A percentile compares a stretch with the other conserved stretches of the same genome.
Conservation (phyloP, 768 basidiomycete genomes). For the Russula griseocarnosa region DNA sequence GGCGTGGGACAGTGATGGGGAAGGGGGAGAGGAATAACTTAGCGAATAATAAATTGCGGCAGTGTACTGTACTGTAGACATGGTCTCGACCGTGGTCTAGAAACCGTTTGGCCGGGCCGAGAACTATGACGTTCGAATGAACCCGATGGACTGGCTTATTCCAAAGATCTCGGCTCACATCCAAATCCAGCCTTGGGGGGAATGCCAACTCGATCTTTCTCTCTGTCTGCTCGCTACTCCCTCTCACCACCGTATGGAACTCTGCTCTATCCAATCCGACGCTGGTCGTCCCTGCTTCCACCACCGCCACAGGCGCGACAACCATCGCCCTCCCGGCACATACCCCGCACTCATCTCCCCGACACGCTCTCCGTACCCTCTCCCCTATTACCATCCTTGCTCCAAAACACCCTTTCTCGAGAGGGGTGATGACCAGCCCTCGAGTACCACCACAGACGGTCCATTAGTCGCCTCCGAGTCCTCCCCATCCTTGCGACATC, state of each 20-base stretch:
- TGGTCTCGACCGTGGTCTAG: not conserved
- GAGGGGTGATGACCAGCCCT: not conserved
- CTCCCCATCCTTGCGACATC: not conserved
- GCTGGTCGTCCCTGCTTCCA: conserved; percentile 15
- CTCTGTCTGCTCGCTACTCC: not conserved
- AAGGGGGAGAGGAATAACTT: conserved; percentile 14
- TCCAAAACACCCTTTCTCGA: not conserved
- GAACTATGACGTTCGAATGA: not conserved
- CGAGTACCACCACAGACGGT: not conserved
- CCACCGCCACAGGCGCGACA: conserved; percentile 17
- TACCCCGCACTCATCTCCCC: conserved; percentile 6
- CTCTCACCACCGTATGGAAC: not conserved
- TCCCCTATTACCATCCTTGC: conserved; percentile 16
- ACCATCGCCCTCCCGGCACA: not conserved
- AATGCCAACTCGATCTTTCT: not conserved
- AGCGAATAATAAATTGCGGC: not conserved
- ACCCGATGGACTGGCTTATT: not conserved
- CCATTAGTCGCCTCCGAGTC: not conserved
- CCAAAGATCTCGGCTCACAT: not conserved
- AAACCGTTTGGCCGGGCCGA: not conserved
- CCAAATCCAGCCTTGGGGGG: not conserved
- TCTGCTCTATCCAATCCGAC: not conserved
- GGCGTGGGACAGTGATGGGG: conserved; percentile 34
- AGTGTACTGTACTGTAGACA: not conserved
- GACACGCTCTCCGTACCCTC: conserved; percentile 12